A percentile compares a stretch with the other conserved stretches of the same genome.
Evolutionary conservation across 192 early-diverging fungal genomes (phyloP).

Genomic region (Spizellomyces punctatus): DNA sequence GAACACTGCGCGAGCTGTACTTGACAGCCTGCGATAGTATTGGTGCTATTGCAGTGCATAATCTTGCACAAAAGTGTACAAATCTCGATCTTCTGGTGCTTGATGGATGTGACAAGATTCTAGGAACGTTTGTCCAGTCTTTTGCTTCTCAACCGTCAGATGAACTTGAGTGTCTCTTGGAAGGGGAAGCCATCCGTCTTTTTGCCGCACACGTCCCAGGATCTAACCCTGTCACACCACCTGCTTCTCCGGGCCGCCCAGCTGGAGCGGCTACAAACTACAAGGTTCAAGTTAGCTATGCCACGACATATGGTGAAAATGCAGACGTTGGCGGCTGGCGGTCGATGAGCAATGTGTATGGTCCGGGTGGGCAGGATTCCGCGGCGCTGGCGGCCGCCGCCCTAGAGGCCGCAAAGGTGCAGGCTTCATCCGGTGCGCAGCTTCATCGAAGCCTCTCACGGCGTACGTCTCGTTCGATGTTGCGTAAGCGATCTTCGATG

Average conservation of each 20-base stretch:
- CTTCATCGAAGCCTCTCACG: constrained; percentile 10
- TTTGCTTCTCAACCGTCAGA: constrained; percentile 44
- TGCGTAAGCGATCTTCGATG: constrained; percentile 23
- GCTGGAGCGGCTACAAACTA: neutral
- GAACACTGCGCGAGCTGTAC: constrained; percentile 44
- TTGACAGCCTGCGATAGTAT: constrained; percentile 50
- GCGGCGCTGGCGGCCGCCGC: constrained; percentile 27
- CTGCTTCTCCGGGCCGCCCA: constrained; percentile 33
- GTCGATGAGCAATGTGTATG: constrained; percentile 5
- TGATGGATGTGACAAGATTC: constrained; percentile 53
- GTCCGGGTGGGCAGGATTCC: constrained; percentile 13
- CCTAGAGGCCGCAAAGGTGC: constrained; percentile 17
- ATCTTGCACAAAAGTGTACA: constrained; percentile 41
- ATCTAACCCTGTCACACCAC: constrained; percentile 26
- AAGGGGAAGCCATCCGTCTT: constrained; percentile 25
- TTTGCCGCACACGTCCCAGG: constrained; percentile 26
- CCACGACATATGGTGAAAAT: constrained; percentile 10
- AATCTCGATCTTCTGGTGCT: constrained; percentile 48
- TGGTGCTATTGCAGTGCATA: constrained; percentile 40
- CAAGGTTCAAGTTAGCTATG: constrained; percentile 36
- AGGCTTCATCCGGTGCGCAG: constrained; percentile 6
- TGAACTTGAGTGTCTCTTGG: constrained; percentile 50
- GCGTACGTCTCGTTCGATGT: constrained; percentile 7
- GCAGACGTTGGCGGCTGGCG: constrained; percentile 1
- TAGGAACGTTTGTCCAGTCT: constrained; percentile 38